Percentiles rank a stretch among this genome's conserved stretches.
phyloP scores from a whole-genome alignment of 2,329 filamentous ascomycete species.

The Phaeomoniella chlamydospora region DNA sequence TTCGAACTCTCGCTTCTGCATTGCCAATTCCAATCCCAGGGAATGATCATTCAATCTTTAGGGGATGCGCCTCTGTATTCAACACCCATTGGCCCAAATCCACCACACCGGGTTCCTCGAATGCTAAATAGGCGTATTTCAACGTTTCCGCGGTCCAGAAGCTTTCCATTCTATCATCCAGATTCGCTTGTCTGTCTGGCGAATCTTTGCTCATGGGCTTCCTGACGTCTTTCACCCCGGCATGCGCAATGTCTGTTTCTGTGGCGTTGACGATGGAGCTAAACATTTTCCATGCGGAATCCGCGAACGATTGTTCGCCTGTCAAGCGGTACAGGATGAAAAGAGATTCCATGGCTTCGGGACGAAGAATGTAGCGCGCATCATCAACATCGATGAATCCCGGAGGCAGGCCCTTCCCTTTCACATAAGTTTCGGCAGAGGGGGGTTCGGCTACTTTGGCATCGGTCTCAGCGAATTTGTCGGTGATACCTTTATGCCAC shows the following conservation, averaged over 20 bases:
- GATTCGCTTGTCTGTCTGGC: conserved; percentile 3
- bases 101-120: conserved; percentile 10
- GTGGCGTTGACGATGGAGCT: conserved; percentile 27
- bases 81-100: conserved; percentile 13
- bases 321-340: conserved; percentile 47
- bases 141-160: conserved; percentile 15
- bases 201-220: conserved; percentile 9
- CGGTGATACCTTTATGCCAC: conserved; percentile 11
- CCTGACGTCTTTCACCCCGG: conserved; percentile 25
- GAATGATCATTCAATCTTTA: conserved; percentile 4
- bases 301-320: conserved; percentile 32
- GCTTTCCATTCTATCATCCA: conserved; percentile 12
- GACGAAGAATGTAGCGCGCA: conserved; percentile 48
- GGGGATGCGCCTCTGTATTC: conserved; percentile 12
- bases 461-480: conserved; percentile 6
- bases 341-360: conserved; percentile 47
- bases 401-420: conserved; percentile 27
- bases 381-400: conserved; percentile 44
- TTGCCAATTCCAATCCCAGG: too few relatives aligned
- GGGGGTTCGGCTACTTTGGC: conserved; percentile 6
- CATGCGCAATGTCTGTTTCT: conserved; percentile 26
- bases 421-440: conserved; percentile 19
- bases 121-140: conserved; percentile 14
- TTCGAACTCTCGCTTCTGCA: too few relatives aligned
- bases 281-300: conserved; percentile 36